Evolutionary conservation across 768 basidiomycete species (phyloP), one percentile per base, ranked within the genome.

Genomic region (Tylopilus rubrobrunneus): DNA sequence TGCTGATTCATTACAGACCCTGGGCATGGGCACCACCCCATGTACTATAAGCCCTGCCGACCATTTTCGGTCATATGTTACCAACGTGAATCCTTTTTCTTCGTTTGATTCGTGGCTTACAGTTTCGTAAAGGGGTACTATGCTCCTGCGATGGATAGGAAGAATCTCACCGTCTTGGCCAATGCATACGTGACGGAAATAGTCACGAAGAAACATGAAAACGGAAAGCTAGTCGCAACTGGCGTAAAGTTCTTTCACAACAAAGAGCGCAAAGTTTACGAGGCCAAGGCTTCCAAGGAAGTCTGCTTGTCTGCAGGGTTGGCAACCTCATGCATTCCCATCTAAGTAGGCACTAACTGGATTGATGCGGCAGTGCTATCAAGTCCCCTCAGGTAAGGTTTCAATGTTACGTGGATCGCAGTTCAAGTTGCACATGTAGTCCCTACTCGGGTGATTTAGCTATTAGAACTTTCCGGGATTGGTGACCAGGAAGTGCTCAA

Each of bases 291-390:
- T 28, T 51, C 34, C 33, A 51, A 45, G 7, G 42, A 51, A 21
- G 50, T 51, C 7, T 51, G 50, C 34, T 33, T 51, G 17, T 51
- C 33, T 21, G 50, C 50, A 37, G 43, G 50, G 50, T 51, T 10
- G 41, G 40, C 27, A 14, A 15, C 1, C 23, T 12, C 5, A 14
- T 44, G 7, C 25, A 15, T 45, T 44, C 31, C 25, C 4, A 43
- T 19, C 4, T 15, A 11, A 19, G 12, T 6, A 11, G 11, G 40
- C 10, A 7, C 50, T 51, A n/a, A 51, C 34, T 7, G 28, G 4
- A 36, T 41, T 29, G 23, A 51, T 27, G 27, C 34, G 42, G 11
- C 34, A 51, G 50, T 23, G n/a, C 50, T 6, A 36, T 45, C 11
- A 51, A 51, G 21, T 44, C 50, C 4, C 50, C 50, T 28, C 50